Conservation (phyloP, 2,329 filamentous ascomycete species). For the Myriosclerotinia curreyana region DNA sequence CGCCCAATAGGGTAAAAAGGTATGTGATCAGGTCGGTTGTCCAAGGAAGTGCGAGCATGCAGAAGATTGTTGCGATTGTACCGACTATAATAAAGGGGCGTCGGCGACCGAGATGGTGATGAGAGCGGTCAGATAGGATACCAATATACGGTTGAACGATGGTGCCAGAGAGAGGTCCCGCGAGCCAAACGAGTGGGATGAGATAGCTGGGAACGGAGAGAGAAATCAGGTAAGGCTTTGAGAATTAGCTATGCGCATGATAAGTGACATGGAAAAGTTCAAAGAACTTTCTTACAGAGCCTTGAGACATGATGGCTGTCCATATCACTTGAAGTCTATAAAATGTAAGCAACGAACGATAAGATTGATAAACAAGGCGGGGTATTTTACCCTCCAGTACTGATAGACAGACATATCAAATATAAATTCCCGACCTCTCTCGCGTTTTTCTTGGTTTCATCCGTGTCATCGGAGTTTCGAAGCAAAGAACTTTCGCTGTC, state of each 20-base stretch:
- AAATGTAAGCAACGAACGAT: constrained; percentile 1
- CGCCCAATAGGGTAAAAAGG: neutral
- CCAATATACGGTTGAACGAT: constrained; percentile 54
- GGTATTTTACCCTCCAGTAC: constrained; percentile 20
- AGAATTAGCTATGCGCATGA: constrained; percentile 5
- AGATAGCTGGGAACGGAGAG: constrained; percentile 52
- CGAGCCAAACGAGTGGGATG: constrained; percentile 53
- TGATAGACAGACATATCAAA: constrained; percentile 17
- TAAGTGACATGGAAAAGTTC: neutral
- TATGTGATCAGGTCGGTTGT: constrained; percentile 43
- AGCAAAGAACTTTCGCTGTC: constrained; percentile 11
- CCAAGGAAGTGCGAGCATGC: constrained; percentile 50
- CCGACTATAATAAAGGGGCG: constrained; percentile 52
- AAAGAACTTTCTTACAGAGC: constrained; percentile 19
- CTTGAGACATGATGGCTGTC: constrained; percentile 24
- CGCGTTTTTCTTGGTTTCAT: neutral
- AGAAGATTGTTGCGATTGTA: constrained; percentile 48
- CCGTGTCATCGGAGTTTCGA: neutral
- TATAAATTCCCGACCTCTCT: constrained; percentile 4
- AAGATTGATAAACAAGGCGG: neutral
- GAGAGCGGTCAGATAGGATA: constrained; percentile 49
- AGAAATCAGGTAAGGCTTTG: constrained; percentile 38
- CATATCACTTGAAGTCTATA: constrained; percentile 23
- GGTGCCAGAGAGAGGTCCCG: constrained; percentile 52
- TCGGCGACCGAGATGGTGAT: constrained; percentile 46